phyloP scores from a whole-genome alignment of 495 filamentous ascomycete species.

The Zalerion maritima region DNA sequence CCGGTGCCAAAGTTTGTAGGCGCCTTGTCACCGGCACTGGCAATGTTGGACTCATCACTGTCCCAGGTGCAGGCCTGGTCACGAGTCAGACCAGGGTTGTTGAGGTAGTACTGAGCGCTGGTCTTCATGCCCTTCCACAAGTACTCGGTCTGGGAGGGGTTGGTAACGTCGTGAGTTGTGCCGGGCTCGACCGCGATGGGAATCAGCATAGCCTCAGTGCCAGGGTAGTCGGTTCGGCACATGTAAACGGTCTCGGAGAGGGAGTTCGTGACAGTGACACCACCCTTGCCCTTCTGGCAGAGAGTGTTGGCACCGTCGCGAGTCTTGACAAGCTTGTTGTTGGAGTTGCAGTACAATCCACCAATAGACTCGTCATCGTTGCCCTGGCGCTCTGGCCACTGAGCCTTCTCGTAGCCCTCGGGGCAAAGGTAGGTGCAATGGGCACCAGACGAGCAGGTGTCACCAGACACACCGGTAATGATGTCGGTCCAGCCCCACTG shows the following conservation, averaged over 20 bases:
- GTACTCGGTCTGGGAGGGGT: constrained; percentile 62
- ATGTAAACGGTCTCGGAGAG: constrained; percentile 49
- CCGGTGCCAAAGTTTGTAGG: constrained; percentile 82
- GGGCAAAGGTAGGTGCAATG: constrained; percentile 96
- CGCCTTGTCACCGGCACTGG: constrained; percentile 65
- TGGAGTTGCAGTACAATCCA: constrained; percentile 63
- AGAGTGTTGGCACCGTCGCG: constrained; percentile 52
- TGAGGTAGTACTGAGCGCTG: constrained; percentile 95
- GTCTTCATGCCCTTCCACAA: constrained; percentile 57
- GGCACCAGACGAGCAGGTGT: constrained; percentile 40
- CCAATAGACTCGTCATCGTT: constrained; percentile 73
- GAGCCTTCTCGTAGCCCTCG: constrained; percentile 76
- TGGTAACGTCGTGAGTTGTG: constrained; percentile 45
- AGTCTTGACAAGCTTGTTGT: constrained; percentile 66
- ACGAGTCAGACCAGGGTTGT: constrained; percentile 52
- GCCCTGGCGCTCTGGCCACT: constrained; percentile 79
- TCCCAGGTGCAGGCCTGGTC: constrained; percentile 72
- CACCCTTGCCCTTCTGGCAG: constrained; percentile 58
- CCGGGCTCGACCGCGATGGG: constrained; percentile 50
- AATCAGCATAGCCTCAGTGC: constrained; percentile 70
- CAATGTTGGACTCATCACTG: constrained; percentile 30
- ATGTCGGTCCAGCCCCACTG: constrained; percentile 42
- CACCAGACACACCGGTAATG: constrained; percentile 47
- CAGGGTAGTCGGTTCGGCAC: constrained; percentile 95
- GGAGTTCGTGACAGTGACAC: constrained; percentile 60